Base-by-base conservation (phyloP, 495 filamentous ascomycete genomes). In the Hypomontagnella monticulosa region DNA sequence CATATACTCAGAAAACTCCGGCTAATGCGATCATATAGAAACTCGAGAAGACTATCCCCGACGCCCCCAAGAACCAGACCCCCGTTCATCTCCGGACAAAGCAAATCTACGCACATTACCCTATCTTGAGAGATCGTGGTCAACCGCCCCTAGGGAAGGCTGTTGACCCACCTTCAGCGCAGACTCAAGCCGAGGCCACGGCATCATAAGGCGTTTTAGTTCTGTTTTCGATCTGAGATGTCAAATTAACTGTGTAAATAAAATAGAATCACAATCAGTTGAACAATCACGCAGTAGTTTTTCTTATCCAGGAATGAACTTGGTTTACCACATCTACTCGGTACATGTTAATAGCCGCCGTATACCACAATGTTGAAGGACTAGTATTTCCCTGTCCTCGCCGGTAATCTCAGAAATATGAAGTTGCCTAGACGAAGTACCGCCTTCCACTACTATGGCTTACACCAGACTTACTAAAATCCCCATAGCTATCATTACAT, bases 21-120 rank as follows among this genome's bases (percentile, higher is more conserved):
- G 38, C 62, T 66, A 52, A 71, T 53, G 20, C n/a, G 7, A 18
- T 19, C 18, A 12, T 32, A 60, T 69, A 97, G 93, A 91, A 91
- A 76, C 79, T 97, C 64, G 91, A 93, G 79, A 97, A 97, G 81
- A 86, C 83, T 62, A 91, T 99, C 72, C 95, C 95, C 52, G 93
- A 89, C 40, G 79, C 91, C 51, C 93, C 93, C 56, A 85, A 88
- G 71, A 83, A 87, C 75, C 83, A 89, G 70, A 85, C 81, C 16
- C 95, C 92, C 19, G 90, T 97, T 60, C 95, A 98, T 76, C 83
- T 94, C 67, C 85, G 92, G 56, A 84, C 85, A 63, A 85, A 83
- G 78, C 90, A 94, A 80, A 89, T 91, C 71, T 96, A 89, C 75
- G 84, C 91, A 43, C 83, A 88, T 60, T 72, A 75, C 49, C 65